Base-by-base conservation (phyloP, 257 asterid species). In the Cordia subcordata region DNA sequence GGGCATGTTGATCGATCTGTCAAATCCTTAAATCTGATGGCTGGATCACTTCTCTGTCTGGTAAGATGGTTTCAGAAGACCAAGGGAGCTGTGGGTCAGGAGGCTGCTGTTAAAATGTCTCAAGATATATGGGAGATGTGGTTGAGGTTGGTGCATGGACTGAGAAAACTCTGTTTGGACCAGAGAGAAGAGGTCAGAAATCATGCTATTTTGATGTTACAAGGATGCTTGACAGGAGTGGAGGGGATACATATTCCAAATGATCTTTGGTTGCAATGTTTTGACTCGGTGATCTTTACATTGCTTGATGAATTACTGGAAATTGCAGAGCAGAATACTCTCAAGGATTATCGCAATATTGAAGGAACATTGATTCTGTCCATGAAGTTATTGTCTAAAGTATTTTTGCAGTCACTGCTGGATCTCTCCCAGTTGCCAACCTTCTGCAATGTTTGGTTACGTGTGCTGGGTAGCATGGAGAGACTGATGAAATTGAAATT, bases 121-220 rank as follows among this genome's bases (percentile, higher is more conserved):
- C 82, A 80, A 74, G 96, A 85, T 68, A 85, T 91, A 69, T 76
- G 85, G 32, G 96, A 92, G 61, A 92, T 92, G 98, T 92, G 98
- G 98, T 66, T 85, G 83, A 82, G 98, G 77, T 83, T 88, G 67
- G 75, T 88, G 6, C 96, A 85, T 68, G 95, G 90, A 47, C 71
- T 92, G 37, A 79, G 90, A 55, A 88, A 85, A 71, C 89, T 92
- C 11, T 85, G 96, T 45, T 40, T 78, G 12, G 98, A 92, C 70
- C 78, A 62, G 49, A 79, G 98, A 68, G 98, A 92, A 72, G 96
- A 81, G 70, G 95, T 88, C 49, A 73, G 98, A 42, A 83, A 80
- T 67, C 95, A 88, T 49, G 94, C 93, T 10, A 82, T 92, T 62
- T 19, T 77, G 71, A 54, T 74, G 49, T 73, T 92, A 45, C 95